Conservation (phyloP, 495 filamentous ascomycete genomes). For the Xylaria scruposa region DNA sequence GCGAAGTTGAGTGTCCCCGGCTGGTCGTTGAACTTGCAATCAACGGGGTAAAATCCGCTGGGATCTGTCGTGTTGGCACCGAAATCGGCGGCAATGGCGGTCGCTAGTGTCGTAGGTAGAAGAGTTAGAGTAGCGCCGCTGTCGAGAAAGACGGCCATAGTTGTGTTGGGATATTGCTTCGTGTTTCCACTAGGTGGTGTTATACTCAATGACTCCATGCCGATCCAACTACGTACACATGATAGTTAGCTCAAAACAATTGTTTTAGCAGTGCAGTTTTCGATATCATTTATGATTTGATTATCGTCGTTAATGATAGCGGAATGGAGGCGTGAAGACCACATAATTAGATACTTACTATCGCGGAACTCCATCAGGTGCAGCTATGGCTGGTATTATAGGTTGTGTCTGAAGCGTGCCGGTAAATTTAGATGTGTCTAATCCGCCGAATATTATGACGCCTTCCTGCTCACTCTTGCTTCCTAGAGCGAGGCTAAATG, state of each 20-base stretch:
- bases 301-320: neutral
- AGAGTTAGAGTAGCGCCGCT: constrained; percentile 90
- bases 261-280: neutral
- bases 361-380: constrained; percentile 53
- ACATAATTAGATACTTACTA: constrained; percentile 32
- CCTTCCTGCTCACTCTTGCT: constrained; percentile 62
- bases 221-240: constrained; percentile 52
- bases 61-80: constrained; percentile 57
- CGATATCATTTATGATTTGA: neutral
- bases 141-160: constrained; percentile 78
- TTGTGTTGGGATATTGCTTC: constrained; percentile 54
- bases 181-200: constrained; percentile 53
- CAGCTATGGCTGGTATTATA: constrained; percentile 57
- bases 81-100: constrained; percentile 68
- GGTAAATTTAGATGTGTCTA: constrained; percentile 83
- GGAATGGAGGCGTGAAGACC: neutral
- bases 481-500: constrained; percentile 55
- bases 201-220: constrained; percentile 65
- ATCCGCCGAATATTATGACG: constrained; percentile 90
- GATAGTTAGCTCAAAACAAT: neutral
- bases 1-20: constrained; percentile 73
- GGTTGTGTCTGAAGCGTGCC: constrained; percentile 74
- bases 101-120: constrained; percentile 71
- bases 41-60: constrained; percentile 69
- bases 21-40: constrained; percentile 71